Evolutionary conservation across 1,139 yeast genomes (phyloP).

Genomic region (Arxiozyma slooffiae): DNA sequence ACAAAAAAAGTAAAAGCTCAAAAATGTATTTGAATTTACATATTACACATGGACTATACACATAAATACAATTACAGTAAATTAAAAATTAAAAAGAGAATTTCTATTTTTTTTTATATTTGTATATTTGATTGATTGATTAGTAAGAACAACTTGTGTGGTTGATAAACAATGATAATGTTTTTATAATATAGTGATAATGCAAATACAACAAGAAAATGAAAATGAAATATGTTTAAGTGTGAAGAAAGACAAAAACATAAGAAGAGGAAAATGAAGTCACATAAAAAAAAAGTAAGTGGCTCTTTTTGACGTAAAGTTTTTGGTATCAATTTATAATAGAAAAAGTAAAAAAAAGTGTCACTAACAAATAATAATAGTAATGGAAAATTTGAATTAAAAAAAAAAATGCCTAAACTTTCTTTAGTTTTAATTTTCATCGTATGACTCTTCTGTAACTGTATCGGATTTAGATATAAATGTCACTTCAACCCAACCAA

Average conservation of each 20-base stretch:
- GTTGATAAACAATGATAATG: too few species aligned
- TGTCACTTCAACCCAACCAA: constrained; percentile 76
- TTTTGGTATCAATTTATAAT: background rate
- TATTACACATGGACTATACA: background rate
- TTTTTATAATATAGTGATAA: background rate
- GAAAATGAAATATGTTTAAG: background rate
- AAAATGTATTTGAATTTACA: too few species aligned
- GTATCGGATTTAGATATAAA: constrained; percentile 44
- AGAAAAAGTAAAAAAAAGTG: background rate
- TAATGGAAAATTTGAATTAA: background rate
- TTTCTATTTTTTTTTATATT: background rate
- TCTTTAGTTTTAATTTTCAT: constrained; percentile 13
- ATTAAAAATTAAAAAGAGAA: background rate
- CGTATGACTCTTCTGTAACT: constrained; percentile 22
- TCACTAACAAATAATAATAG: too few species aligned
- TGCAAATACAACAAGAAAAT: background rate
- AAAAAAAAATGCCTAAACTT: too few species aligned
- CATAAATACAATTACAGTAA: background rate
- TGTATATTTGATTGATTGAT: background rate
- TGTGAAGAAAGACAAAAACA: background rate
- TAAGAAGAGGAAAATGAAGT: too few species aligned
- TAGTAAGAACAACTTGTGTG: background rate
- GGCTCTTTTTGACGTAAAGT: background rate
- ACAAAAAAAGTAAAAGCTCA: background rate
- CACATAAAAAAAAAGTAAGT: background rate